Conservation (phyloP, 2,329 filamentous ascomycete species). For the Fonsecaea monophora region DNA sequence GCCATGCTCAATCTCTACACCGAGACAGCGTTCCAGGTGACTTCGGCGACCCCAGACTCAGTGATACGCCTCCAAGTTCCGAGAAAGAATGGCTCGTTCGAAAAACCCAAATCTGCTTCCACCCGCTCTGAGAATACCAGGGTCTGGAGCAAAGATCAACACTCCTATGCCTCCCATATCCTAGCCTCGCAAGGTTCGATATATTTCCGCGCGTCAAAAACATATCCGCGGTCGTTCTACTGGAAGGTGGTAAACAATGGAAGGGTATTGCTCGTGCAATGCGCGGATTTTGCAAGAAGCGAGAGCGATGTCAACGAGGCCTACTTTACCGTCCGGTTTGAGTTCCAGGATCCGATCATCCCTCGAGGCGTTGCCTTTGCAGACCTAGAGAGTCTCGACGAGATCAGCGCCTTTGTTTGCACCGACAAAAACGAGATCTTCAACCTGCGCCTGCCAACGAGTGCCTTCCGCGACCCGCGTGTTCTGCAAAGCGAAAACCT, state of each 20-base stretch:
- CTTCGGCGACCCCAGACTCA: conserved; percentile 30
- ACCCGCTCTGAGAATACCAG: conserved; percentile 18
- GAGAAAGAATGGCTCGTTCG: conserved; percentile 35
- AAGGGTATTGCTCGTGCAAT: conserved; percentile 80
- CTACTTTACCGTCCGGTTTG: conserved; percentile 76
- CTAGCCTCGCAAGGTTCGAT: conserved; percentile 81
- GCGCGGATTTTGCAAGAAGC: conserved; percentile 78
- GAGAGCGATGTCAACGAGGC: conserved; percentile 69
- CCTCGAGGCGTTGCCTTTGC: conserved; percentile 81
- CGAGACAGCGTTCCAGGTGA: conserved; percentile 38
- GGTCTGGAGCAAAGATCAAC: conserved; percentile 55
- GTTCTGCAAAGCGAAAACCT: conserved; percentile 72
- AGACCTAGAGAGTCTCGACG: conserved; percentile 78
- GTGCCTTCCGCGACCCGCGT: conserved; percentile 75
- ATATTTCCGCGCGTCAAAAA: conserved; percentile 79
- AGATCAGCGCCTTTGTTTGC: conserved; percentile 78
- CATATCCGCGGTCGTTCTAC: conserved; percentile 81
- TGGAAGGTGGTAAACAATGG: conserved; percentile 88
- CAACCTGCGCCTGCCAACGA: conserved; percentile 80
- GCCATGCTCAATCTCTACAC: conserved; percentile 41
- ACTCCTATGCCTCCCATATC: conserved; percentile 72
- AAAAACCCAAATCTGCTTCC: conserved; percentile 33
- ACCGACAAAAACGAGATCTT: conserved; percentile 81
- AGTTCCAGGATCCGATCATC: conserved; percentile 75
- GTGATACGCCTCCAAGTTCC: conserved; percentile 33